Percentiles rank a stretch among this genome's conserved stretches.
phyloP scores from a whole-genome alignment of 306 rosid genomes.

The Fagus crenata region DNA sequence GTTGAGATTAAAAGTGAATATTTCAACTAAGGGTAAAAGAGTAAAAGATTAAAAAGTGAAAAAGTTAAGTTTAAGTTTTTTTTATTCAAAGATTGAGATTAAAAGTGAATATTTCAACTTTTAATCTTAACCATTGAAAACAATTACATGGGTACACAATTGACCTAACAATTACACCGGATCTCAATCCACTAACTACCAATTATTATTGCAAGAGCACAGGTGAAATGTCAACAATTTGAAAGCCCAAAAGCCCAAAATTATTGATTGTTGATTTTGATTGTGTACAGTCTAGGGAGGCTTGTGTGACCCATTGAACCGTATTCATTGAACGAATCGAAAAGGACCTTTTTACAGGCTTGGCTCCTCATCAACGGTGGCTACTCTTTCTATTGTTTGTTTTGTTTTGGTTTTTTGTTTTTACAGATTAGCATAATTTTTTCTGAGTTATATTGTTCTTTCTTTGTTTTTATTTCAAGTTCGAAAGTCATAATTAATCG shows the following conservation, averaged over 20 bases:
- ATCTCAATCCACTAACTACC: too few relatives aligned
- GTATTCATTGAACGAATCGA: not conserved
- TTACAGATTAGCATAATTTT: not conserved
- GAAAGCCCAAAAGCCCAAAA: not conserved
- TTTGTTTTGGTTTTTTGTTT: not conserved
- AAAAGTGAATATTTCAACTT: too few relatives aligned
- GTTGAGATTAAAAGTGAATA: too few relatives aligned
- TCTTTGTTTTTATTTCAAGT: too few relatives aligned
- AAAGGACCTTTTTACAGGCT: not conserved
- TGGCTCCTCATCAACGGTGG: not conserved
- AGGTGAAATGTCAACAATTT: conserved; percentile 10
- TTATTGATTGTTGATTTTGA: conserved; percentile 7
- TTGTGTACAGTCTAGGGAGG: not conserved
- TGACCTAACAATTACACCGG: too few relatives aligned
- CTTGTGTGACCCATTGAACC: conserved; percentile 3
- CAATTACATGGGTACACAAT: too few relatives aligned
- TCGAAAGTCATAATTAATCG: too few relatives aligned
- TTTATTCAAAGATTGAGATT: too few relatives aligned
- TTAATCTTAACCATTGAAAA: too few relatives aligned
- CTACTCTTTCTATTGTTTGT: not conserved
- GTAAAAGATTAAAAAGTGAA: too few relatives aligned
- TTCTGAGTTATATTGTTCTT: not conserved
- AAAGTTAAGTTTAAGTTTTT: too few relatives aligned
- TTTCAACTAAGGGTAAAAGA: too few relatives aligned
- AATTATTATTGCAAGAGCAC: not conserved